Base-by-base conservation (phyloP, 192 early-diverging fungal species). In the Gryganskiella cystojenkinii region DNA sequence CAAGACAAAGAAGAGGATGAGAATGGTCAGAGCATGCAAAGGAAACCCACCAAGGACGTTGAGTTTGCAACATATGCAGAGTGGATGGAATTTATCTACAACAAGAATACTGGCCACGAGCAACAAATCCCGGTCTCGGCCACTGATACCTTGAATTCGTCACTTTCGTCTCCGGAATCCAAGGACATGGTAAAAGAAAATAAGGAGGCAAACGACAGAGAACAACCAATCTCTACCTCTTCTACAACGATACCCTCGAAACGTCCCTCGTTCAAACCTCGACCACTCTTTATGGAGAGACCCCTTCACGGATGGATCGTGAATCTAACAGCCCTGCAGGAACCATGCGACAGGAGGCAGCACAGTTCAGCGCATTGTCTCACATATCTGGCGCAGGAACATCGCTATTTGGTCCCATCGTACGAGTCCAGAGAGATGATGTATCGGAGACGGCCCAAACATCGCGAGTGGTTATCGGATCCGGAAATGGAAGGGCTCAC, bases 351-450 rank as follows among this genome's bases (percentile, higher is more conserved):
- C 43, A 49, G 65, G 3, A 49, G 9, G 11, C 20, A 54, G 8
- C 71, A 74, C 40, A 67, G 63, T 17, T 74, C 71, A n/a, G 64
- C 71, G 4, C 71, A 74, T 34, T 74, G 71, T 50, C 61, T 74
- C 13, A 44, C 42, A 1, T 75, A 49, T 25, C 45, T 75, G 7
- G n/a, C 64, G n/a, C 50, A 55, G 34, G 72, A 75, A 17, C 72
- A 75, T 24, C 42, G 45, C 22, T 75, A 75, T 2, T 24, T 75
- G 25, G 35, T 67, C 15, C 72, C 72, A 10, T 27, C 49, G 13
- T 20, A 45, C 0, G 45, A 64, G 13, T 40, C 37, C 13, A 40
- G 37, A 40, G 13, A 5, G 37, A 40, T 40, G 37, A 13, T 13
- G 13, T 9, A 13, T 13, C 5, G 37, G 13, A 40, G 37, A 13